Base-by-base conservation (phyloP, 2,329 filamentous ascomycete species). In the Talaromyces verruculosus region DNA sequence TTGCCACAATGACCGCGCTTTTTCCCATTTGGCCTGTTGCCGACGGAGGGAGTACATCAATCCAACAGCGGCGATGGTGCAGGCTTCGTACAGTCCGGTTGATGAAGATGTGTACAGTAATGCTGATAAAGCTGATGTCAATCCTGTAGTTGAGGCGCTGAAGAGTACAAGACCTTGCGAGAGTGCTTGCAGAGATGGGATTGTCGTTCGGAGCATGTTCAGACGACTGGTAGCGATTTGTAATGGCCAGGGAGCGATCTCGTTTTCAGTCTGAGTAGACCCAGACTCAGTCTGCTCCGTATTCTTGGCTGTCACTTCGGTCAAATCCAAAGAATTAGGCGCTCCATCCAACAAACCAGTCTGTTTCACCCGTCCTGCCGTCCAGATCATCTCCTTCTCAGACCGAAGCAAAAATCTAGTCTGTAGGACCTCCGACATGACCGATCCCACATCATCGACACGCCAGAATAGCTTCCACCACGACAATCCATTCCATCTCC, bases 381-480 rank as follows among this genome's bases (percentile, higher is more conserved):
- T 85, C 78, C 90, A 96, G 57, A 97, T 89, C n/a, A 92, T 85
- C 64, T 88, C 89, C 71, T 89, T 89, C 77, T 97, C 93, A 0
- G 93, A 89, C 3, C 85, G 85, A 0, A 88, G 86, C 3, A 99
- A 84, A 81, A 96, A 98, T 6, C 86, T 84, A 69, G 89, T 88
- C 67, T 87, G 85, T 2, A 97, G 82, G 67, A 97, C 89, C 71
- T 95, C 91, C 0, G 88, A 87, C 2, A 91, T 89, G 64, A 97
- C 88, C 84, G 94, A 90, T 2, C 88, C 87, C 11, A 97, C 92
- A 72, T 97, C 94, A 74, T 98, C 94, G 28, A 95, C 93, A 22
- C 92, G 88, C 93, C 93, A 97, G 75, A 97, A 93, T 0, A 98
- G 84, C 76, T 96, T 96, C 90, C 92, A 97, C 93, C 94, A 98